Percentiles rank a stretch among this genome's conserved stretches.
Evolutionary conservation across 768 basidiomycete genomes (phyloP).

Genomic region (Asterophora lycoperdoides): DNA sequence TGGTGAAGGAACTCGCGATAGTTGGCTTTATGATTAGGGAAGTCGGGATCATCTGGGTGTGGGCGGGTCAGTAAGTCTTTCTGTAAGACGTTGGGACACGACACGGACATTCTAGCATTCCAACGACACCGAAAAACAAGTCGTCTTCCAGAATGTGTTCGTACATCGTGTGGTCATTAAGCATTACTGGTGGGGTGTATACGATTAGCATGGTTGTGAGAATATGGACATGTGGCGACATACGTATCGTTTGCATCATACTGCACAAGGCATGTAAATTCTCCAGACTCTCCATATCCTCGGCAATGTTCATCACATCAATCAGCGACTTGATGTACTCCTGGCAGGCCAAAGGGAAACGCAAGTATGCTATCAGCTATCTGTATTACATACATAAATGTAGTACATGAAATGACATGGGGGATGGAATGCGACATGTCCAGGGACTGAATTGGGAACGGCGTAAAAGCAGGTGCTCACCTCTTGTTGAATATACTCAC

Average conservation of each 20-base stretch:
- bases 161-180: constrained; percentile 93
- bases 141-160: constrained; percentile 95
- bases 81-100: constrained; percentile 5
- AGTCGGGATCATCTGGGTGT: constrained; percentile 94
- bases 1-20: constrained; percentile 91
- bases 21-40: constrained; percentile 93
- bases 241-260: constrained; percentile 93
- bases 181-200: constrained; percentile 56
- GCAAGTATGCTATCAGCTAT: constrained; percentile 26
- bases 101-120: constrained; percentile 91
- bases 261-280: constrained; percentile 89
- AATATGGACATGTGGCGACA: constrained; percentile 13
- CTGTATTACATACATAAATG: constrained; percentile 14
- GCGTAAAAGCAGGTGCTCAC: constrained; percentile 40
- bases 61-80: constrained; percentile 7
- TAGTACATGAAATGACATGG: constrained; percentile 18
- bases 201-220: constrained; percentile 5
- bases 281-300: constrained; percentile 88
- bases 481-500: constrained; percentile 83
- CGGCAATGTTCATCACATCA: constrained; percentile 80
- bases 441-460: constrained; percentile 8
- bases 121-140: constrained; percentile 86
- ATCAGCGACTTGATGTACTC: constrained; percentile 87
- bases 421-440: constrained; percentile 7
- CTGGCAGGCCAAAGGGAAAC: constrained; percentile 36